Base-by-base conservation (phyloP, 306 rosid genomes). In the Cicer arietinum region DNA sequence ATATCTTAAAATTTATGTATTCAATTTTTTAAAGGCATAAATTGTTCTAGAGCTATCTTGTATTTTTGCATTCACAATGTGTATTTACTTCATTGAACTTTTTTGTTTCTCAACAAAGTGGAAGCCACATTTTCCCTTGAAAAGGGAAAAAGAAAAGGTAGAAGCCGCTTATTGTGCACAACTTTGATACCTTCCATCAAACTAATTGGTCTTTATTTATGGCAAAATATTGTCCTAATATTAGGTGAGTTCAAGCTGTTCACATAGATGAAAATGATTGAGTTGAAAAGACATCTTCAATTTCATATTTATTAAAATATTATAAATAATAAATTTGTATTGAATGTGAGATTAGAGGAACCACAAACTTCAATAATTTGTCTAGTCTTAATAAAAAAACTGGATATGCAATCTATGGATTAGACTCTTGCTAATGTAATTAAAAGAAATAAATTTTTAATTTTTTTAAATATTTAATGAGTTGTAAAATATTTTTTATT, bases 171-270 rank as follows among this genome's bases (percentile, higher is more conserved):
- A 60, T 59, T 69, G 41, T 50, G 58, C 22, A 50, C 58, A 63
- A 44, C 35, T 67, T 77, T 77, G 60, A 44, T 79, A 17, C 67
- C 68, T 45, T 50, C 52, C 40, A 45, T 64, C 53, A 50, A 50
- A 65, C 22, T 65, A 16, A 63, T 11, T 16, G 41, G 54, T 59
- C 18, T 79, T 62, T 51, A 43, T 79, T 62, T 51, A 43, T 7
- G 50, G 59, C 56, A 43, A 53, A 48, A 47, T 42, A 16, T 43
- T 67, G 43, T 60, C 50, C 56, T 16, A 35, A 35, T 82, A 77
- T 82, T 13, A n/a, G 66, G 52, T 18, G 44, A 45, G 9, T 25
- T 10, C 8, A 9, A 10, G 48, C 37, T 70, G 67, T 25, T 57
- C 41, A 20, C 17, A 54, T 48, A 35, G 37, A 78, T 9, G 22